Conservation (phyloP, 768 basidiomycete species). For the Sarcomyxa edulis region DNA sequence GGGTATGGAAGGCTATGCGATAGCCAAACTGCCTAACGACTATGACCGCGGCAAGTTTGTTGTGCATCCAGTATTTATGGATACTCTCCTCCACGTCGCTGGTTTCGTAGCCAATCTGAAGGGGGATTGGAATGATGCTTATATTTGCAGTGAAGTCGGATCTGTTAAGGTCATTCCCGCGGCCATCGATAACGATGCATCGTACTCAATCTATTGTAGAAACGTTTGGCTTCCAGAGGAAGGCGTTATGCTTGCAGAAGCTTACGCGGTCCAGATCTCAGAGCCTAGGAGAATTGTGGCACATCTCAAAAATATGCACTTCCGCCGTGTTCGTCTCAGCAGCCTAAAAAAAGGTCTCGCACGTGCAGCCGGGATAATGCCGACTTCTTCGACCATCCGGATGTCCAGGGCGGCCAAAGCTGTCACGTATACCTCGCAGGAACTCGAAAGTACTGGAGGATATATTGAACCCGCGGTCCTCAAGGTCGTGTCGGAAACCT, state of each 20-base stretch:
- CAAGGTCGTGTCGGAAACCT: slow-evolving; percentile 34
- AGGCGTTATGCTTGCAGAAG: slow-evolving; percentile 43
- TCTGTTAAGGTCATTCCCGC: slow-evolving; percentile 41
- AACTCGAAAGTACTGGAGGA: slow-evolving; percentile 9
- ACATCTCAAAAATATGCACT: slow-evolving; percentile 49
- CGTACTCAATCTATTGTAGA: slow-evolving; percentile 50
- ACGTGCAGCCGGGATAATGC: slow-evolving; percentile 14
- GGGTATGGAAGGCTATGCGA: slow-evolving; percentile 48
- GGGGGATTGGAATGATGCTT: slow-evolving; percentile 44
- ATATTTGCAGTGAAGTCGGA: slow-evolving; percentile 57
- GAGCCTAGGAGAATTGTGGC: slow-evolving; percentile 43
- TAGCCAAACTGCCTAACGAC: slow-evolving; percentile 33
- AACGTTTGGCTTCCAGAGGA: slow-evolving; percentile 37
- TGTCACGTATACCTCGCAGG: background rate
- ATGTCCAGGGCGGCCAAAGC: background rate
- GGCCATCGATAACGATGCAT: slow-evolving; percentile 30
- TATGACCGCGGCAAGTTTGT: slow-evolving; percentile 28
- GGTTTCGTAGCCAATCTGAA: slow-evolving; percentile 67
- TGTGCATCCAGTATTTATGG: slow-evolving; percentile 54
- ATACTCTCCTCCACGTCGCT: slow-evolving; percentile 63
- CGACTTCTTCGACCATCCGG: background rate
- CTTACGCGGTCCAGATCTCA: slow-evolving; percentile 39
- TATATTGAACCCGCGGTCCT: slow-evolving; percentile 25
- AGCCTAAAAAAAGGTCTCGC: slow-evolving; percentile 43
- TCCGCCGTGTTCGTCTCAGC: slow-evolving; percentile 48